Evolutionary conservation across 2,329 filamentous ascomycete species (phyloP), one percentile per base, ranked within the genome.

Genomic region (Trichoderma guizhouense): DNA sequence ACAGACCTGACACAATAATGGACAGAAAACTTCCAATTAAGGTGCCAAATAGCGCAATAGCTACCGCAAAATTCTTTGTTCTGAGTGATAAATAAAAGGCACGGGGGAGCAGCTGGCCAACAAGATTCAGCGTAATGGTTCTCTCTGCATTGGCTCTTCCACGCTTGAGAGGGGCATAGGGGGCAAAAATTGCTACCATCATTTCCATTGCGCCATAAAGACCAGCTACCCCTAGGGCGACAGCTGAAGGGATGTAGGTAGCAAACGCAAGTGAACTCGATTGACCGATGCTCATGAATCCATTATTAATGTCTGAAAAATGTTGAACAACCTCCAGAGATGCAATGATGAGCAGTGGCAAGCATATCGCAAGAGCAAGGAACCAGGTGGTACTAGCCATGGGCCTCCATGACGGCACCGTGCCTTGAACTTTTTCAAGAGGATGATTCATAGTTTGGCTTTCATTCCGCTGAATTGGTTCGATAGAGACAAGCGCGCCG

Each of bases 1-100:
- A 69, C 7, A 69, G 67, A 24, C 67, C 67, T 18, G 67, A 69
- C 30, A 69, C 57, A 28, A 69, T 53, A 11, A 69, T 69, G 24
- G 67, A 53, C 1, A 69, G 39, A 53, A 69, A 69, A 12, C 57
- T 62, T 21, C 67, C 67, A 32, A 62, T 15, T 3, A 69, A 69
- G 57, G 57, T 62, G 21, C 39, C 67, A 11, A 69, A 36, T n/a
- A 69, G 30, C 11, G 67, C 67, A 7, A 69, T 47, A 6, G 39
- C 28, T 18, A 69, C 67, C 12, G 67, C 67, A 11, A 69, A 69
- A 7, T 69, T 61, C 57, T 11, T 61, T 11, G 67, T 62, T 28
- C 21, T 69, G 0, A 69, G 30, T 2, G 67, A 69, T 7, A 62
- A 36, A 8, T 26, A 69, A 21, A 69, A 62, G 1, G 67, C 28